Conservation (phyloP, 306 rosid genomes). For the Vicia sativa region DNA sequence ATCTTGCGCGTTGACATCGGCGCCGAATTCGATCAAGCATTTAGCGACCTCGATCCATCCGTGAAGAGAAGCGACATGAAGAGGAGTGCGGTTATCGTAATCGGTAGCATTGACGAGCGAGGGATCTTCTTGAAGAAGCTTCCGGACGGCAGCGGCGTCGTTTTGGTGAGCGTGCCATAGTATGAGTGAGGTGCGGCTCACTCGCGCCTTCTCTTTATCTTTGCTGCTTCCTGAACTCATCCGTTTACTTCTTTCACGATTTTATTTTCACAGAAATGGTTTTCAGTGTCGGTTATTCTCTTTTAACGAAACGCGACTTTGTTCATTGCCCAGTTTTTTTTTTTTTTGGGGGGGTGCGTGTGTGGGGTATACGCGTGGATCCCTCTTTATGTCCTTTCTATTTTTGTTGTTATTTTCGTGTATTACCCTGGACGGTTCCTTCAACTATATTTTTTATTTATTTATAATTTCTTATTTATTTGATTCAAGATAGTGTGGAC, state of each 20-base stretch:
- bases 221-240: constrained; percentile 49
- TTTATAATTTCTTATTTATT: no score
- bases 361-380: constrained; percentile 14
- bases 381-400: constrained; percentile 1
- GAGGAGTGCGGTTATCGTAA: constrained; percentile 93
- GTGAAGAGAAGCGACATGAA: constrained; percentile 90
- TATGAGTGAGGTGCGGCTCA: constrained; percentile 84
- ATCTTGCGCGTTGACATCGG: constrained; percentile 97
- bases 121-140: constrained; percentile 94
- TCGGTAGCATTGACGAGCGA: constrained; percentile 76
- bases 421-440: no score
- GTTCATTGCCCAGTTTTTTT: not conserved
- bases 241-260: not conserved
- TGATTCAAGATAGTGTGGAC: no score
- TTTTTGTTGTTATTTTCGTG: not conserved
- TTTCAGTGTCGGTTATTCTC: constrained; percentile 1
- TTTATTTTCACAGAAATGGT: not conserved
- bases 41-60: constrained; percentile 95
- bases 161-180: constrained; percentile 98
- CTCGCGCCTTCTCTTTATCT: constrained; percentile 83
- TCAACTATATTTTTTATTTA: no score
- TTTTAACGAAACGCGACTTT: not conserved
- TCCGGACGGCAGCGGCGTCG: constrained; percentile 78
- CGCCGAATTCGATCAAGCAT: constrained; percentile 73
- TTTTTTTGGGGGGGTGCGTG: not conserved